Evolutionary conservation across 805 yeast species (phyloP).

Genomic region (Cephaloascus albidus): DNA sequence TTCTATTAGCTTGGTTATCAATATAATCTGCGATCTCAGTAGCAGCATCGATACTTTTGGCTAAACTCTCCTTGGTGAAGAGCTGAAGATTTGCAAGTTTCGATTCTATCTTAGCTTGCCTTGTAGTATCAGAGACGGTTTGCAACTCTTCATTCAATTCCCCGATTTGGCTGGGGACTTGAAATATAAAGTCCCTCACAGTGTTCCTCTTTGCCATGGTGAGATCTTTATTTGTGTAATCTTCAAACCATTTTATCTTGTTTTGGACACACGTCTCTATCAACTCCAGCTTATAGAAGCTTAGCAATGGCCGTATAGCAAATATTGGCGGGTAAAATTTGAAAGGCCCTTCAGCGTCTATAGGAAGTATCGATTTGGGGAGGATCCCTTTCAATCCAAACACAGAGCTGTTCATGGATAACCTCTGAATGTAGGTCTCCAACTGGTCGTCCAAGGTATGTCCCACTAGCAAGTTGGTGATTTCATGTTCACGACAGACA

Average conservation of each 20-base stretch:
- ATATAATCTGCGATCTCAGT: too few species aligned
- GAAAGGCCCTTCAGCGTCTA: constrained; percentile 10
- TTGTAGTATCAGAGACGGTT: too few species aligned
- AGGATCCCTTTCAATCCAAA: constrained; percentile 55
- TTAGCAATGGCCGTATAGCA: constrained; percentile 45
- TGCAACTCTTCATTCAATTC: too few species aligned
- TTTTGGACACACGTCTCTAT: constrained; percentile 31
- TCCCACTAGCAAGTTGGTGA: constrained; percentile 41
- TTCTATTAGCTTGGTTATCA: too few species aligned
- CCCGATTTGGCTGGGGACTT: too few species aligned
- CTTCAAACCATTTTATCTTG: constrained; percentile 58
- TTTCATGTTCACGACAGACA: constrained; percentile 24
- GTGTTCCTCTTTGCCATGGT: constrained; percentile 49
- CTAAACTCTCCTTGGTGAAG: too few species aligned
- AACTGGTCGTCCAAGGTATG: constrained; percentile 68
- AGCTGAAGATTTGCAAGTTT: too few species aligned
- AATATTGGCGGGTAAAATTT: constrained; percentile 7
- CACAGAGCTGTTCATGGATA: constrained; percentile 26
- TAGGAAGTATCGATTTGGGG: constrained; percentile 16
- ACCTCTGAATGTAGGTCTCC: constrained; percentile 57
- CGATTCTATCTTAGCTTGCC: too few species aligned
- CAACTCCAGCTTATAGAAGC: constrained; percentile 31
- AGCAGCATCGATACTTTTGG: too few species aligned
- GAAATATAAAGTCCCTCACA: constrained; percentile 29
- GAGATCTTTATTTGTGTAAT: constrained; percentile 48